Conservation (phyloP, 2,329 filamentous ascomycete species). For the Colletotrichum sp. region DNA sequence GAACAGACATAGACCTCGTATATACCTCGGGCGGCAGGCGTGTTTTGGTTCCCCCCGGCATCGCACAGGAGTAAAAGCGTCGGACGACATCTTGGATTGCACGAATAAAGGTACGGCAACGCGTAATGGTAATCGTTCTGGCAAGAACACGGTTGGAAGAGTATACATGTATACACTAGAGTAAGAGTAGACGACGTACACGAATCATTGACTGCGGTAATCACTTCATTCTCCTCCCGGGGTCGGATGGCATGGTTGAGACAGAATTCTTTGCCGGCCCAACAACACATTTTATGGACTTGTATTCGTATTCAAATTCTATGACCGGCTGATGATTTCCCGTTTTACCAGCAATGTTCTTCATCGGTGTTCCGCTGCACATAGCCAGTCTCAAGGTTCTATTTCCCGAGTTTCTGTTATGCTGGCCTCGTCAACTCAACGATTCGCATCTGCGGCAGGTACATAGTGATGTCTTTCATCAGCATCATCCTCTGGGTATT, state of each 20-base stretch:
- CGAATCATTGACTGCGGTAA: not conserved
- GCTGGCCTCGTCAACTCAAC: too few species aligned
- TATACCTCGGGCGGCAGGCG: not conserved
- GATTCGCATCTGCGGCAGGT: too few species aligned
- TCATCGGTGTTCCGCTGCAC: too few species aligned
- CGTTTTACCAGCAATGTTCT: too few species aligned
- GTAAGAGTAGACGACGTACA: not conserved
- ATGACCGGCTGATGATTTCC: too few species aligned
- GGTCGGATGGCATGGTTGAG: not conserved
- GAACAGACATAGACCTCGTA: not conserved
- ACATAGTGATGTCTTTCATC: not conserved
- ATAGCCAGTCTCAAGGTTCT: too few species aligned
- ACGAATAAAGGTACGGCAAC: not conserved
- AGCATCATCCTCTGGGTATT: not conserved
- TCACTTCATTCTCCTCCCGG: not conserved
- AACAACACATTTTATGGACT: too few species aligned
- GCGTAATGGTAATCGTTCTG: not conserved
- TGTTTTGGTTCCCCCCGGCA: not conserved
- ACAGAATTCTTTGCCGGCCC: not conserved
- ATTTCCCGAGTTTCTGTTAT: too few species aligned
- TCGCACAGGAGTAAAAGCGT: conserved; percentile 3
- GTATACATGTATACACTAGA: not conserved
- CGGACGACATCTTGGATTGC: not conserved
- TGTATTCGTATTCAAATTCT: too few species aligned
- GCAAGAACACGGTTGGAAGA: not conserved